Base-by-base conservation (phyloP, 805 yeast genomes). In the Saturnispora gosingensis region DNA sequence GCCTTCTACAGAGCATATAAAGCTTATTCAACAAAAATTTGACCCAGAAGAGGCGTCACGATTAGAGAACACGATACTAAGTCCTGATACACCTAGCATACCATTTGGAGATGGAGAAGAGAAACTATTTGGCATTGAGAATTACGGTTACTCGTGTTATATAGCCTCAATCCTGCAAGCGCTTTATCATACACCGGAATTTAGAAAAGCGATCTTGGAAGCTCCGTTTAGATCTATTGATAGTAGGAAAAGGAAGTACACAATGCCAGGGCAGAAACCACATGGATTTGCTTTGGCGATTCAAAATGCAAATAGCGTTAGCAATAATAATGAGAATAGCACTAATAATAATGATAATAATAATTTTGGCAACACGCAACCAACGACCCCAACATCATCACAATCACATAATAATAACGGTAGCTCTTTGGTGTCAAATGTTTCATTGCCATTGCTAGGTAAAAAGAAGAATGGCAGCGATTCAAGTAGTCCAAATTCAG, bases 131-230 rank as follows among this genome's bases (percentile, higher is more conserved):
- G 95, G 95, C 1, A 79, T 84, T 77, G 93, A 86, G 63, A 86
- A 86, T 62, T 85, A 85, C 60, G 96, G 95, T 2, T 84, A 89
- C 64, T 89, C 97, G 0, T 93, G 98, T 69, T 91, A 91, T 70
- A 87, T 96, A 67, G 93, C 93, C 60, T 88, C 97, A 9, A 86
- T 93, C 30, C 69, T 93, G 24, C 99, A 93, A 65, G 88, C 95
- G 58, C 74, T 91, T 9, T 91, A 79, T 71, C 83, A 85, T 68
- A 76, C 91, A 3, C 74, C 77, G 25, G 76, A 75, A 28, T 88
- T 93, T 61, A 76, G 97, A 45, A 67, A 72, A 16, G 74, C 73
- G 49, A 63, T 85, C 1, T 64, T 81, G 46, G 67, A 70, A 49
- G 73, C 72, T 54, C 85, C 85, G 3, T 56, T 59, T 7, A 66